Evolutionary conservation across 805 yeast genomes (phyloP), one percentile per base, ranked within the genome.

Genomic region (Millerago galiae): DNA sequence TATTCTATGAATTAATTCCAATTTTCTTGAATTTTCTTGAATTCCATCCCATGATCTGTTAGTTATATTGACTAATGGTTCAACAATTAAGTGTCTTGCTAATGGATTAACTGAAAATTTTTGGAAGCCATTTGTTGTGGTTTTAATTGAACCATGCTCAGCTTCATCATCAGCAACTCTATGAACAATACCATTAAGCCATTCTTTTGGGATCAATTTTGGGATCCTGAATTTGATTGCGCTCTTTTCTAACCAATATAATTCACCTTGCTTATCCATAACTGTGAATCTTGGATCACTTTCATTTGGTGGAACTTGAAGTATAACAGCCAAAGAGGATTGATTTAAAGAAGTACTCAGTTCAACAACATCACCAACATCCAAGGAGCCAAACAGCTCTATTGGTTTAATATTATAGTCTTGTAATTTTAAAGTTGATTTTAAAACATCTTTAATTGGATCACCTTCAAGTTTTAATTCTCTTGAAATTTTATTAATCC

Each of bases 291-390:
- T 61, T 21, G 77, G 74, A 36, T 79, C 81, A 14, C 65, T 63
- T 2, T 73, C 55, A 5, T 63, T 56, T 5, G 55, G 49, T 0
- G 90, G 90, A 21, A 75, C 59, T 21, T 68, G 73, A 1, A 72
- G 78, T 28, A 83, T 70, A 38, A 81, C 72, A 24, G 75, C 72
- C 15, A 81, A 61, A 38, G 70, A 71, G 4, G 71, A 62, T 31
- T 67, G 68, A 38, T 71, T 63, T 37, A 68, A 54, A 7, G 60
- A 66, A 1, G 64, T 60, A 12, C 66, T 62, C 14, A 81, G 55
- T 14, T 78, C 73, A 4, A 81, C 88, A 37, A 81, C 62, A 58
- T 83, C 90, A 36, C 91, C 90, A 3, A 78, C 35, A 25, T 53
- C 50, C 4, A 55, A 30, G 0, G 61, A 53, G 4, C 41, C 25